Evolutionary conservation across 768 basidiomycete genomes (phyloP).

Genomic region (Chalciporus sphaerocephalus): DNA sequence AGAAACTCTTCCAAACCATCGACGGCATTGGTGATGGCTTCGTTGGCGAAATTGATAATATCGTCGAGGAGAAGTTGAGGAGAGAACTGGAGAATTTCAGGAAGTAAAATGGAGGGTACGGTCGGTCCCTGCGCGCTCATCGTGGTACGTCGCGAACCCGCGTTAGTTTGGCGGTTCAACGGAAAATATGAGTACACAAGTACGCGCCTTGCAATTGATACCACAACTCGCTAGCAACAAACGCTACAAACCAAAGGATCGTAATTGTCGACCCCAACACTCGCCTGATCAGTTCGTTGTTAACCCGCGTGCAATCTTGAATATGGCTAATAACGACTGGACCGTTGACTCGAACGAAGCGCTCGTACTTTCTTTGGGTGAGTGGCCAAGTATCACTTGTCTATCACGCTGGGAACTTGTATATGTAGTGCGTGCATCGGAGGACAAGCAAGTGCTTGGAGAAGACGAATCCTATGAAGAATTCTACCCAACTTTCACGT

Average conservation of each 20-base stretch:
- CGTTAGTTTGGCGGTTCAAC: not conserved
- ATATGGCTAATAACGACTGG: constrained; percentile 50
- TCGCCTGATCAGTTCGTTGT: not conserved
- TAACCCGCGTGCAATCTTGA: not conserved
- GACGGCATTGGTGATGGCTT: constrained; percentile 71
- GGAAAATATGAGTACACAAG: constrained; percentile 26
- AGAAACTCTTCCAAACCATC: constrained; percentile 79
- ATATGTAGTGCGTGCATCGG: constrained; percentile 58
- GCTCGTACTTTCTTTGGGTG: constrained; percentile 71
- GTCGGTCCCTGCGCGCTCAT: constrained; percentile 29
- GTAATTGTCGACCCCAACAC: not conserved
- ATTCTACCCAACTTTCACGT: constrained; percentile 90
- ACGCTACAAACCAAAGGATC: not conserved
- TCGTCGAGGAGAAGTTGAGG: constrained; percentile 84
- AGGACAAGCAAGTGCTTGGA: constrained; percentile 55
- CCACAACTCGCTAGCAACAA: not conserved
- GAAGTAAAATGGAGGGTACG: constrained; percentile 24
- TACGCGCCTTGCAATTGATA: constrained; percentile 17
- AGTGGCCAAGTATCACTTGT: constrained; percentile 1
- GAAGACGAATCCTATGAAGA: constrained; percentile 56
- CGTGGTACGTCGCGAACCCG: constrained; percentile 8
- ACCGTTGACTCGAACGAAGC: constrained; percentile 77
- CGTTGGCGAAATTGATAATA: constrained; percentile 77
- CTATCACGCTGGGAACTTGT: constrained; percentile 2
- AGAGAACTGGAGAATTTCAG: constrained; percentile 73